Conservation (phyloP, 768 basidiomycete species). For the Pleurotus sapidus region DNA sequence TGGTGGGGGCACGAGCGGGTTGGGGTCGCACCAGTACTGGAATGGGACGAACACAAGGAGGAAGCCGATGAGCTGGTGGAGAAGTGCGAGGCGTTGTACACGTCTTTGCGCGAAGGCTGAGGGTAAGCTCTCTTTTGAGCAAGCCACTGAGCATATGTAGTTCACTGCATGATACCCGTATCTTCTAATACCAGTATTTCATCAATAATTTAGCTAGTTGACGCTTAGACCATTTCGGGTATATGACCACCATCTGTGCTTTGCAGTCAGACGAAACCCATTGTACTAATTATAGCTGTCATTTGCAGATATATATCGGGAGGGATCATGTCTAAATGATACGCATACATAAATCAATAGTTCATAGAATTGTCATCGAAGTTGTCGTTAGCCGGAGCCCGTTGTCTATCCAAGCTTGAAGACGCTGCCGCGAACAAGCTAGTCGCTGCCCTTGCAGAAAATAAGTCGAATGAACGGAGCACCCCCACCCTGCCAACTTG, state of each 20-base stretch:
- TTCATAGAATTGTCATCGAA: no score
- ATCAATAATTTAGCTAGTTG: no score
- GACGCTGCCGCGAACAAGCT: not conserved
- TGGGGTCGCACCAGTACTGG: slow-evolving; percentile 42
- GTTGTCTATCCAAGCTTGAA: not conserved
- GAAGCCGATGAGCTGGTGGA: slow-evolving; percentile 47
- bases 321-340: no score
- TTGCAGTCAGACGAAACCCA: no score
- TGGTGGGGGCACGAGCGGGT: slow-evolving; percentile 55
- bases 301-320: no score
- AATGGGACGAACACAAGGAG: slow-evolving; percentile 47
- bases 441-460: not conserved
- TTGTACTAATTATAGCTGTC: no score
- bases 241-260: no score
- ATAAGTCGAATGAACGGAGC: not conserved
- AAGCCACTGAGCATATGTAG: slow-evolving; percentile 3
- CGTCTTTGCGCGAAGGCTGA: slow-evolving; percentile 26
- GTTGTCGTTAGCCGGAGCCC: no score
- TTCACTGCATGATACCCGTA: not conserved
- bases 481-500: not conserved
- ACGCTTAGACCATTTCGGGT: no score
- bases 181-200: no score
- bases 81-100: slow-evolving; percentile 55
- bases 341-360: no score
- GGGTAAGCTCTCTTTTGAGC: slow-evolving; percentile 1